A percentile compares a stretch with the other conserved stretches of the same genome.
These are phyloP conservation scores for Fusarium torulosum DNA, from an alignment of 2,329 filamentous ascomycete species.

Conservation along the genomic window DNA sequence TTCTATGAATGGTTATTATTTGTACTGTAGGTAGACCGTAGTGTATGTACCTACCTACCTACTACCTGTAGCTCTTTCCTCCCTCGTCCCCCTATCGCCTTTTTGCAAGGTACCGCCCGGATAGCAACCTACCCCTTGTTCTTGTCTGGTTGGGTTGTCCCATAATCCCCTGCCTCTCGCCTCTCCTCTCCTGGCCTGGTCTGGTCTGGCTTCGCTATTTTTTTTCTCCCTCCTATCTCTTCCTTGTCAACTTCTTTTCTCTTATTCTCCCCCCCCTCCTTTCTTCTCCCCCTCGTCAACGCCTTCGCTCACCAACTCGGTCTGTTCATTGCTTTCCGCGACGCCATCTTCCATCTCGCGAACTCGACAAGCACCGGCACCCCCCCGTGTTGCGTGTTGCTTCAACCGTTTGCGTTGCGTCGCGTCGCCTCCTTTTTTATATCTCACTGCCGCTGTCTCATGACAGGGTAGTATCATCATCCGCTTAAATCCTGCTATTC, in stretches of 20 bases:
- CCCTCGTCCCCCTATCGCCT: conserved; percentile 46
- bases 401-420: conserved; percentile 39
- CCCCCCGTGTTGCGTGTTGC: conserved; percentile 32
- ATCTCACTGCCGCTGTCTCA: conserved; percentile 40
- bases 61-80: conserved; percentile 23
- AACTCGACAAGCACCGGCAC: conserved; percentile 40
- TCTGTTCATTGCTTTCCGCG: conserved; percentile 44
- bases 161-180: conserved; percentile 48
- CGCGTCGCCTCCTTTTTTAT: conserved; percentile 32
- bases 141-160: conserved; percentile 43
- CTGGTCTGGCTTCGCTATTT: conserved; percentile 44
- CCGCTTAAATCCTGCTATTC: conserved; percentile 36
- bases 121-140: conserved; percentile 47
- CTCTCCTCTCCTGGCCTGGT: conserved; percentile 43
- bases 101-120: conserved; percentile 45
- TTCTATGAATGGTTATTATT: conserved; percentile 1
- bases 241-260: conserved; percentile 45
- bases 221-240: conserved; percentile 45
- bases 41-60: background rate
- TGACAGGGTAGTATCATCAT: conserved; percentile 42
- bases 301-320: conserved; percentile 48
- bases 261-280: conserved; percentile 39
- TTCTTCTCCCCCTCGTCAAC: conserved; percentile 47
- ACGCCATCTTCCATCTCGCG: conserved; percentile 41
- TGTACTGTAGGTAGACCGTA: background rate